These are phyloP conservation scores for Hirsutella rhossiliensis DNA, from an alignment of 2,329 filamentous ascomycete species.

Conservation along the genomic window DNA sequence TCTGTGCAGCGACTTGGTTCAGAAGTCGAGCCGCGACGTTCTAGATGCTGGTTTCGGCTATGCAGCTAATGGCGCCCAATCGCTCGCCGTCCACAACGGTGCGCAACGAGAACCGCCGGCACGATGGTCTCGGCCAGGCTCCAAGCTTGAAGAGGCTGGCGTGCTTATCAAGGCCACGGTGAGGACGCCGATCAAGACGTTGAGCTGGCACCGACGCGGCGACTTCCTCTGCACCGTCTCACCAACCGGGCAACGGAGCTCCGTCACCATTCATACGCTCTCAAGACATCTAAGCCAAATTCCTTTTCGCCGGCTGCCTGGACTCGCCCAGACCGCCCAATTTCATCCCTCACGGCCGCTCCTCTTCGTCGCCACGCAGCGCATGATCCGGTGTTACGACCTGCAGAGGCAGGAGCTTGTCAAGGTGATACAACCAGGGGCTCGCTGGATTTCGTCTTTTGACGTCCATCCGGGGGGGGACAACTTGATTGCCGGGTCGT, in stretches of 20 bases:
- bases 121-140: conserved; percentile 71
- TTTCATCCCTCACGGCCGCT: conserved; percentile 91
- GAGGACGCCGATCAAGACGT: conserved; percentile 68
- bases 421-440: conserved; percentile 87
- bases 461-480: conserved; percentile 89
- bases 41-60: conserved; percentile 90
- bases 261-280: conserved; percentile 88
- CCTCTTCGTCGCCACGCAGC: conserved; percentile 93
- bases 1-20: conserved; percentile 59
- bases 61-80: conserved; percentile 41
- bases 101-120: conserved; percentile 52
- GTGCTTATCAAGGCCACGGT: conserved; percentile 74
- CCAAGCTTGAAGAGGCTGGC: conserved; percentile 61
- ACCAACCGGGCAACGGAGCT: conserved; percentile 62
- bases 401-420: conserved; percentile 82
- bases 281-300: conserved; percentile 92
- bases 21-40: conserved; percentile 61
- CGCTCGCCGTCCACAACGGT: conserved; percentile 20
- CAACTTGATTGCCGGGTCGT: conserved; percentile 88
- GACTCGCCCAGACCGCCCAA: conserved; percentile 72
- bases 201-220: conserved; percentile 87
- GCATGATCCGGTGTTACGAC: conserved; percentile 88
- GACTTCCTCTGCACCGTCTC: conserved; percentile 93
- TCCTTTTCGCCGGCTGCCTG: conserved; percentile 71
- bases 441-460: conserved; percentile 85